A percentile compares a stretch with the other conserved stretches of the same genome.
phyloP scores from a whole-genome alignment of 805 yeast species.

The Yamadazyma olivae region DNA sequence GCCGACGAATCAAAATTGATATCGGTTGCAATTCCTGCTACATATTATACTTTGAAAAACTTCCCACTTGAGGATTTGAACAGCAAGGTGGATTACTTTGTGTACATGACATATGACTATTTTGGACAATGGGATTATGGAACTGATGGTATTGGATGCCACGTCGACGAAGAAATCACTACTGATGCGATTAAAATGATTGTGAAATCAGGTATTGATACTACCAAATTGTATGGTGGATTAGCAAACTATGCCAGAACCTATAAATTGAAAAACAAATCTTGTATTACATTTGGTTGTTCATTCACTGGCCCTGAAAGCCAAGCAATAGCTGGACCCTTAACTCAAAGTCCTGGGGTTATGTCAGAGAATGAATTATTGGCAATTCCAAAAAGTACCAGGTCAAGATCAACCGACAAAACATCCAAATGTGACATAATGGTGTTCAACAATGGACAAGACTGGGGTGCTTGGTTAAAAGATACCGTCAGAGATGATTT shows the following conservation, averaged over 20 bases:
- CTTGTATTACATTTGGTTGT: conserved; percentile 14
- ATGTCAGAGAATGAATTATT: conserved; percentile 15
- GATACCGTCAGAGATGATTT: conserved; percentile 8
- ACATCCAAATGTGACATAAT: conserved; percentile 16
- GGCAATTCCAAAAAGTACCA: conserved; percentile 5
- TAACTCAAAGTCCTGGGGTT: conserved; percentile 12
- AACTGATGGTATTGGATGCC: conserved; percentile 12
- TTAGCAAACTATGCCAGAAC: conserved; percentile 19
- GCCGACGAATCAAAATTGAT: conserved; percentile 11
- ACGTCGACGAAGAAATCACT: conserved; percentile 11
- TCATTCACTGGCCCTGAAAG: conserved; percentile 11
- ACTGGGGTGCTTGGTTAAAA: conserved; percentile 17
- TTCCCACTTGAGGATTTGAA: conserved; percentile 16
- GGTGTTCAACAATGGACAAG: conserved; percentile 11
- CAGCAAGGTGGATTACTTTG: conserved; percentile 14
- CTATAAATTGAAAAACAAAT: conserved; percentile 5
- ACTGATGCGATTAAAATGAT: conserved; percentile 12
- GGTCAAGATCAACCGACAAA: conserved; percentile 11
- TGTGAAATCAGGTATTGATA: conserved; percentile 17
- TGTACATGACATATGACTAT: conserved; percentile 17
- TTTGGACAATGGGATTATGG: conserved; percentile 13
- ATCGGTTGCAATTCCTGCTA: conserved; percentile 17
- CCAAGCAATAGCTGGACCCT: conserved; percentile 11
- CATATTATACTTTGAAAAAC: conserved; percentile 14
- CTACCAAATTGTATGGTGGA: conserved; percentile 17